Evolutionary conservation across 495 filamentous ascomycete genomes (phyloP).

Genomic region (Tuber umbilicatum): DNA sequence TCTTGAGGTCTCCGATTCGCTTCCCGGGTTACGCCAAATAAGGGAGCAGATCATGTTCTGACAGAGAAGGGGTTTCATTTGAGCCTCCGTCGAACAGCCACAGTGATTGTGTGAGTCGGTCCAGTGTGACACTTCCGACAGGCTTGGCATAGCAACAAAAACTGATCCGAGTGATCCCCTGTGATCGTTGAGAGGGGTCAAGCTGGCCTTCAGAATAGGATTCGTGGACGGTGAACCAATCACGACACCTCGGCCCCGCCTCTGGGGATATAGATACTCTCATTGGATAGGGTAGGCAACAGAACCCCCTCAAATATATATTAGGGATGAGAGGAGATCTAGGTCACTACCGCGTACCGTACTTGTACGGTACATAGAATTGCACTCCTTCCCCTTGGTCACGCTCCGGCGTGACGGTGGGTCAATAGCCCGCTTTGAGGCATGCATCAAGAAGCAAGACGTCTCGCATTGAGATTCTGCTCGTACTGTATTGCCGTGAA

Average conservation of each 20-base stretch:
- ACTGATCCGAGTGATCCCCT: neutral
- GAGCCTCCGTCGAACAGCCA: neutral
- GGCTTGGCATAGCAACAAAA: neutral
- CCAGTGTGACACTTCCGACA: neutral
- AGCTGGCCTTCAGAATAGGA: neutral
- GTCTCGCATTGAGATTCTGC: neutral
- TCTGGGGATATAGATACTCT: neutral
- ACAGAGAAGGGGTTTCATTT: neutral
- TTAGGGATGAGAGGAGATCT: neutral
- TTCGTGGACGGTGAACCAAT: neutral
- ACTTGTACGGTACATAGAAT: no score
- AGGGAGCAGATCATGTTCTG: neutral
- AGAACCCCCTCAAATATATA: neutral
- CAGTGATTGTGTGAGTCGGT: conserved; percentile 2
- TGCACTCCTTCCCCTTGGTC: neutral
- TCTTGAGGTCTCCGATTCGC: neutral
- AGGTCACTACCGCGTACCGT: neutral
- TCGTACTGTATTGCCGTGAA: neutral
- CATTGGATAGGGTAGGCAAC: neutral
- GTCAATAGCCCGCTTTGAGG: neutral
- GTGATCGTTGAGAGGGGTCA: neutral
- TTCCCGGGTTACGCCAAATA: neutral
- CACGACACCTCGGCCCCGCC: neutral
- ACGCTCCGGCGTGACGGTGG: neutral
- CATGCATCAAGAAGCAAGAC: neutral